Evolutionary conservation across 106 monocot genomes (phyloP), one percentile per base, ranked within the genome.

Genomic region (Dendrobium chrysotoxum): DNA sequence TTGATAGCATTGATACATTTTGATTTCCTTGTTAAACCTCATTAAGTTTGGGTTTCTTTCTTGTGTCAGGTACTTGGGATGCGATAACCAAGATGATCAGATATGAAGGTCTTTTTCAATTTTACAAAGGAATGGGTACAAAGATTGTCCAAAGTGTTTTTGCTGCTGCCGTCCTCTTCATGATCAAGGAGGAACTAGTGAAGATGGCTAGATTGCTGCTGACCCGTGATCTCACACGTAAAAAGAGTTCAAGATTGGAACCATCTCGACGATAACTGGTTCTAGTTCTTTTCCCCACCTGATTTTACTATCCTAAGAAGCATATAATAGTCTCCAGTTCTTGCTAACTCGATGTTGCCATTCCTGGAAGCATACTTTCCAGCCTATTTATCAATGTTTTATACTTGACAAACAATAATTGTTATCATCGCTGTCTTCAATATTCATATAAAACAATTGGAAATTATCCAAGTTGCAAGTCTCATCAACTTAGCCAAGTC

Each of bases 71-170:
- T 73, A 93, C 93, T 23, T 74, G 82, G 58, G 96, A 96, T 91
- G 96, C 96, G 64, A 90, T 96, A 25, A 39, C 85, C 31, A 96
- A 96, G 88, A 96, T 96, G 93, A 90, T 96, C 68, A 80, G 83
- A 30, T 93, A 90, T 28, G 96, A 96, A 90, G 96, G 96, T 44
- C 44, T 90, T 21, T 25, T 65, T 26, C 86, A 84, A 72, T 96
- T 96, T 80, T 96, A 93, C 47, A 96, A 91, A 79, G 96, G 96
- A 42, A 93, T 96, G 96, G 86, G 93, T 77, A 96, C 96, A 50
- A 96, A 96, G 78, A 96, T 96, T 76, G 93, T 93, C 35, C 96
- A 96, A 77, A 96, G 96, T 77, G 93, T 96, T 54, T 91, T 96
- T 84, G 91, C 93, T 47, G 93, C 96, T 26, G 89, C 96, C 12